Evolutionary conservation across 2,329 filamentous ascomycete species (phyloP).

Genomic region (Clonostachys chloroleuca): DNA sequence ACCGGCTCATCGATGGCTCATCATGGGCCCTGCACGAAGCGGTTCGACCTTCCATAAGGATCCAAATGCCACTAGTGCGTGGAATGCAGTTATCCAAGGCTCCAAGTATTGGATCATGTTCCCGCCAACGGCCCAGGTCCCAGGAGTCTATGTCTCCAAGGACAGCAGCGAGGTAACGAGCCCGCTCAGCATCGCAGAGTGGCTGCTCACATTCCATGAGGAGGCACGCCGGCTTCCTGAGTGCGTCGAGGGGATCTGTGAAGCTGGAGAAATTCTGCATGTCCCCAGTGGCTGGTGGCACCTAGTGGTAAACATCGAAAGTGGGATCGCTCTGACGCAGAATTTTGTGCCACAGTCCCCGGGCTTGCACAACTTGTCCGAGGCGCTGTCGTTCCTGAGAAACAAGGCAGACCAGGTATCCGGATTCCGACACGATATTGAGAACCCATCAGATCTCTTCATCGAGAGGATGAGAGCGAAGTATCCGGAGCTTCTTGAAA

Average conservation of each 20-base stretch:
- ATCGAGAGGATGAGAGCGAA: constrained; percentile 58
- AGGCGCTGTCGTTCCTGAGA: constrained; percentile 74
- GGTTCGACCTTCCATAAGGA: constrained; percentile 95
- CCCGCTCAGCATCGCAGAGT: constrained; percentile 94
- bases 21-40: constrained; percentile 80
- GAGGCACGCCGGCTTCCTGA: constrained; percentile 72
- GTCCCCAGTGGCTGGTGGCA: constrained; percentile 98
- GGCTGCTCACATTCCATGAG: constrained; percentile 84
- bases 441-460: constrained; percentile 73
- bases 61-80: constrained; percentile 70
- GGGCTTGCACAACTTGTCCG: constrained; percentile 53
- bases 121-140: constrained; percentile 71
- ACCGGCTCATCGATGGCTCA: constrained; percentile 88
- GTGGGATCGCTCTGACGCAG: constrained; percentile 85
- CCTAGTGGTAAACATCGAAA: constrained; percentile 83
- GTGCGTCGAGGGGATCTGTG: constrained; percentile 82
- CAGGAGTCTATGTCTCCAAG: constrained; percentile 83
- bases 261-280: constrained; percentile 80
- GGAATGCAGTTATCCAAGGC: constrained; percentile 89
- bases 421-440: constrained; percentile 71
- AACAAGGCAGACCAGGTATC: constrained; percentile 84
- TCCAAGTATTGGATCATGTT: constrained; percentile 99
- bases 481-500: constrained; percentile 63
- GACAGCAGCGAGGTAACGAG: constrained; percentile 93
- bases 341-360: constrained; percentile 79